Percentiles rank a stretch among this genome's conserved stretches.
These are phyloP conservation scores for Penicillium hordei DNA, from an alignment of 2,329 filamentous ascomycete species.

Conservation along the genomic window DNA sequence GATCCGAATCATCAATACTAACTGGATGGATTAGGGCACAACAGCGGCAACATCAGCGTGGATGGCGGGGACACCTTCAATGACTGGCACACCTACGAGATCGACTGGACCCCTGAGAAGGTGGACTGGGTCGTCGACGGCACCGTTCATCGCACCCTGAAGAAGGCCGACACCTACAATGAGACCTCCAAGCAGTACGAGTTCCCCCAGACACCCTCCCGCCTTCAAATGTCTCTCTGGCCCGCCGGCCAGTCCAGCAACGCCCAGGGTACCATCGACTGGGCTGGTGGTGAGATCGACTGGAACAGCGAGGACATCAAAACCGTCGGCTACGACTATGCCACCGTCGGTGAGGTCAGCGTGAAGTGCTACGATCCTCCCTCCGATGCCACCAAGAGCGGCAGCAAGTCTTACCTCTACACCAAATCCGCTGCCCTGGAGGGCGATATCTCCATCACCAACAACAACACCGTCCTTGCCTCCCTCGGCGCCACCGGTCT, in stretches of 20 bases:
- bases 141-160: slow-evolving; percentile 68
- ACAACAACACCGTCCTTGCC: slow-evolving; percentile 72
- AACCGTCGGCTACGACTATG: slow-evolving; percentile 83
- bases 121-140: slow-evolving; percentile 89
- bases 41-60: slow-evolving; percentile 64
- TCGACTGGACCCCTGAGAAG: slow-evolving; percentile 85
- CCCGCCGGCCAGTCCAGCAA: slow-evolving; percentile 81
- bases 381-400: slow-evolving; percentile 61
- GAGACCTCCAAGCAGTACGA: slow-evolving; percentile 74
- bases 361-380: slow-evolving; percentile 88
- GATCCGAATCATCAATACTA: background rate
- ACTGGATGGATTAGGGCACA: slow-evolving; percentile 19
- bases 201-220: slow-evolving; percentile 87
- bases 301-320: slow-evolving; percentile 82
- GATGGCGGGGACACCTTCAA: slow-evolving; percentile 64
- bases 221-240: slow-evolving; percentile 94
- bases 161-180: slow-evolving; percentile 83
- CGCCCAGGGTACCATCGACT: slow-evolving; percentile 78
- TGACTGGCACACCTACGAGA: slow-evolving; percentile 85
- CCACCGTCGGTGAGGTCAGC: slow-evolving; percentile 72
- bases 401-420: slow-evolving; percentile 72
- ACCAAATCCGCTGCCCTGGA: slow-evolving; percentile 66
- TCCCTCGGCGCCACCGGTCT: slow-evolving; percentile 79
- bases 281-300: slow-evolving; percentile 88
- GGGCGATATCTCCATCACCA: slow-evolving; percentile 71